Evolutionary conservation across 2,329 filamentous ascomycete species (phyloP), one percentile per base, ranked within the genome.

Genomic region (Dactylellina parvicollis): DNA sequence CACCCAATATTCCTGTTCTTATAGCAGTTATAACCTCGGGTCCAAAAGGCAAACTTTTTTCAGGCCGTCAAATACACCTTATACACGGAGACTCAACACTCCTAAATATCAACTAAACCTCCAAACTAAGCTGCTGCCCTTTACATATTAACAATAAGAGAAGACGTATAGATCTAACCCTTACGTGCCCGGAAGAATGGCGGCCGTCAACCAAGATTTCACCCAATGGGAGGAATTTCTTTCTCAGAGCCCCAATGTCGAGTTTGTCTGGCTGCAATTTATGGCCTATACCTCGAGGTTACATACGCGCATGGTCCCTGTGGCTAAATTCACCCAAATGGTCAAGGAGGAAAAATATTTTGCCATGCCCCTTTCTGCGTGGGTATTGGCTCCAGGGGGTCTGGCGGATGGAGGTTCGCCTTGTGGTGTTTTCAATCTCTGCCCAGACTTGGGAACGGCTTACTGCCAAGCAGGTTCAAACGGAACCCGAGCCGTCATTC

Each of bases 251-350:
- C 49, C 26, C 3, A 54, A 54, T 12, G 20, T 54, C 32, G 49
- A 54, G 30, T 54, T 54, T 54, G 16, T 54, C 18, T 54, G 49
- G 28, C n/a, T 54, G 3, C 49, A 49, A 26, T 49, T 26, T 20
- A 2, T 54, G 16, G 16, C 30, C 4, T 36, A 54, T 20, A 36
- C n/a, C 49, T 12, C 49, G 3, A 20, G 28, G n/a, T 12, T 30
- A 4, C 22, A 36, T 54, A 54, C 30, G 7, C 49, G 49, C 28
- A 54, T 54, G 7, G 18, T 54, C 1, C 49, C 49, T 12, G 26
- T 54, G 1, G 28, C 28, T 2, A 34, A 54, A 54, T 54, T 54
- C 30, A 54, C 28, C 16, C 28, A 54, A 36, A 54, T 54, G 49
- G 20, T 54, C 7, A 20, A 54, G n/a, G n/a, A 14, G 8, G 18